Percentiles rank a stretch among this genome's conserved stretches.
phyloP scores from a whole-genome alignment of 805 yeast species.

The Candida adriatica region DNA sequence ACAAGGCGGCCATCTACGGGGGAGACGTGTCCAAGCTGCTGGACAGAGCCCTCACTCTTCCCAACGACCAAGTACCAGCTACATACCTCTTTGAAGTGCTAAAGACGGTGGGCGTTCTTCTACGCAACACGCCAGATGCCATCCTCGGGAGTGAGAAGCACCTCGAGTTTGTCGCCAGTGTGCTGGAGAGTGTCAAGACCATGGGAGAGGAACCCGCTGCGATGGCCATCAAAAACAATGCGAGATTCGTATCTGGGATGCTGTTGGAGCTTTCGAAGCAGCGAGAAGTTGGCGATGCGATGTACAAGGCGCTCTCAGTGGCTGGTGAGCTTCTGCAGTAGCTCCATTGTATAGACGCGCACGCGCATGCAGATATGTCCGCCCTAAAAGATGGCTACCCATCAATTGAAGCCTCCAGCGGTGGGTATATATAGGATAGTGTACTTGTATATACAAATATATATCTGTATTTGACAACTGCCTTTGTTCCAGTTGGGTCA shows the following conservation, averaged over 20 bases:
- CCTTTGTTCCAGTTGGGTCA: too few relatives aligned
- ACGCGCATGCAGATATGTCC: too few relatives aligned
- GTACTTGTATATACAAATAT: too few relatives aligned
- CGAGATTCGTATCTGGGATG: slow-evolving; percentile 16
- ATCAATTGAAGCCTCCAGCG: too few relatives aligned
- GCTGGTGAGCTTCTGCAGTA: too few relatives aligned
- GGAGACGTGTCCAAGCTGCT: slow-evolving; percentile 6
- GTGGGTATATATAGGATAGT: too few relatives aligned
- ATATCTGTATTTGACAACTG: too few relatives aligned
- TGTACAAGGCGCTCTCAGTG: too few relatives aligned
- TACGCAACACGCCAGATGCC: slow-evolving; percentile 12
- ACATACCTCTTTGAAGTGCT: slow-evolving; percentile 21
- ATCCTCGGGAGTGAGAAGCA: slow-evolving; percentile 9
- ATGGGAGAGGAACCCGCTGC: slow-evolving; percentile 8
- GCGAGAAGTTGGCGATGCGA: slow-evolving; percentile 2
- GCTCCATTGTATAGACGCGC: too few relatives aligned
- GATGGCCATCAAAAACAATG: slow-evolving; percentile 18
- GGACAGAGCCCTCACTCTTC: slow-evolving; percentile 11
- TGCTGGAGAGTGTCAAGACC: slow-evolving; percentile 9
- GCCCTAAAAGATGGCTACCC: too few relatives aligned
- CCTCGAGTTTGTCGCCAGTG: slow-evolving; percentile 4
- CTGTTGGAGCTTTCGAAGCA: slow-evolving; percentile 6
- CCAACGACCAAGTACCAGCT: slow-evolving; percentile 10
- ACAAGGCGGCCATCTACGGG: slow-evolving; percentile 18
- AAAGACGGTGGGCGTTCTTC: slow-evolving; percentile 21